Conservation (phyloP, 176 grass and related monocot species). For the Eleusine indica region DNA sequence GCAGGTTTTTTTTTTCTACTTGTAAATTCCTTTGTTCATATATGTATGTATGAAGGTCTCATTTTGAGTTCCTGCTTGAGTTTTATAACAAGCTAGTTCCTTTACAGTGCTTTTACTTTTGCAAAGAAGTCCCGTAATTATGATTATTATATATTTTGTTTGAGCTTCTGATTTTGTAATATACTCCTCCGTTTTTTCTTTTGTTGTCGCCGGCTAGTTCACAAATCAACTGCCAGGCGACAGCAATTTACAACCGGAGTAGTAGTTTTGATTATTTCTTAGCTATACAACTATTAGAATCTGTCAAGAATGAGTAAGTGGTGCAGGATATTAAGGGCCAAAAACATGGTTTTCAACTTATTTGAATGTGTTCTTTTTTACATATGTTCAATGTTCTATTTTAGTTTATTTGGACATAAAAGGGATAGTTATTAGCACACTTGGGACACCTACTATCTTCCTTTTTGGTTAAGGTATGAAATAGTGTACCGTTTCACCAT, state of each 20-base stretch:
- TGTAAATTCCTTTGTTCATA: conserved; percentile 17
- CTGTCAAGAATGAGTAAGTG: conserved; percentile 8
- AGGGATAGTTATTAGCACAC: conserved; percentile 23
- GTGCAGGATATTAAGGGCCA: not conserved
- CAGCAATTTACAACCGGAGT: too few species aligned
- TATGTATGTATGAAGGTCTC: not conserved
- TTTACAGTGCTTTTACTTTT: conserved; percentile 7
- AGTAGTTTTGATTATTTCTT: not conserved
- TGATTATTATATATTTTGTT: conserved; percentile 20
- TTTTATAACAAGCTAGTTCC: not conserved
- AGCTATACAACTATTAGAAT: conserved; percentile 1
- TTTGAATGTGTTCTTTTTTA: not conserved
- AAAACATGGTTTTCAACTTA: not conserved
- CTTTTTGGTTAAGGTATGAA: not conserved
- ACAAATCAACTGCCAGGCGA: too few species aligned
- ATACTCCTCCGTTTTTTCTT: not conserved
- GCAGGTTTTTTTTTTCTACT: conserved; percentile 60
- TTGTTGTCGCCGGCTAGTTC: too few species aligned
- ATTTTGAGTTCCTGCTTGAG: conserved; percentile 1
- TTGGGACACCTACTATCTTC: not conserved
- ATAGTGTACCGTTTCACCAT: not conserved
- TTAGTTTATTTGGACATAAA: conserved; percentile 23
- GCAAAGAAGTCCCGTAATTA: conserved; percentile 2
- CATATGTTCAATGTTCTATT: not conserved
- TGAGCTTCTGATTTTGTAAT: conserved; percentile 26